Percentiles rank a stretch among this genome's conserved stretches.
Conservation (phyloP, 2,329 filamentous ascomycete genomes). For the Aureobasidium musti region DNA sequence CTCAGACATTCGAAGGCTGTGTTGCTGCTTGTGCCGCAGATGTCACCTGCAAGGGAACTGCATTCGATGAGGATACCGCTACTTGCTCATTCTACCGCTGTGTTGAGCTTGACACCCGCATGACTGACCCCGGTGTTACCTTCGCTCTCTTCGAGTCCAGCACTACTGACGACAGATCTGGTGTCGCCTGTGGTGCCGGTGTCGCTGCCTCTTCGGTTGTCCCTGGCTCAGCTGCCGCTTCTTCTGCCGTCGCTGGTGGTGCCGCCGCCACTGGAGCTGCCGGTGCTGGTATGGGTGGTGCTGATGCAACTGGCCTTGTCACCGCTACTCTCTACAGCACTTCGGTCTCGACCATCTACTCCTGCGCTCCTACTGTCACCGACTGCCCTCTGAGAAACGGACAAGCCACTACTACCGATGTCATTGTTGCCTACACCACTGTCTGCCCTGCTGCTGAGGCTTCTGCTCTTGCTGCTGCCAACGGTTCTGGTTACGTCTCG, state of each 20-base stretch:
- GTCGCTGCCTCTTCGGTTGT: background rate
- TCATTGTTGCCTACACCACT: slow-evolving; percentile 34
- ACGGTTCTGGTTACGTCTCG: background rate
- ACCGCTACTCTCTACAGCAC: slow-evolving; percentile 28
- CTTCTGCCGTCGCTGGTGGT: background rate
- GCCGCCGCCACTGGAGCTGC: background rate
- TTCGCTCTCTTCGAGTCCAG: slow-evolving; percentile 19
- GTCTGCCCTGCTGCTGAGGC: slow-evolving; percentile 40
- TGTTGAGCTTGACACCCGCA: background rate
- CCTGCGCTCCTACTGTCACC: slow-evolving; percentile 28
- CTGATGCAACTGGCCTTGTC: background rate
- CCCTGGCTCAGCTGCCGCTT: no score
- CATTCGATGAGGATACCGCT: slow-evolving; percentile 1
- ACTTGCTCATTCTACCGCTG: slow-evolving; percentile 20
- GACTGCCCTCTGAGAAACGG: slow-evolving; percentile 1
- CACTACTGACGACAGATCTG: background rate
- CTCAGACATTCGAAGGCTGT: background rate
- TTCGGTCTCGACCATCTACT: slow-evolving; percentile 29
- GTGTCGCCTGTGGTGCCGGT: background rate
- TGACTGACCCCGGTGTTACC: background rate
- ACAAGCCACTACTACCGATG: background rate
- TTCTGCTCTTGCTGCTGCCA: background rate
- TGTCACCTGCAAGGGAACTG: slow-evolving; percentile 6
- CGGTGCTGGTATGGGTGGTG: background rate
- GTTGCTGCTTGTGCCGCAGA: background rate